Base-by-base conservation (phyloP, 2,329 filamentous ascomycete species). In the Fusarium longipes region DNA sequence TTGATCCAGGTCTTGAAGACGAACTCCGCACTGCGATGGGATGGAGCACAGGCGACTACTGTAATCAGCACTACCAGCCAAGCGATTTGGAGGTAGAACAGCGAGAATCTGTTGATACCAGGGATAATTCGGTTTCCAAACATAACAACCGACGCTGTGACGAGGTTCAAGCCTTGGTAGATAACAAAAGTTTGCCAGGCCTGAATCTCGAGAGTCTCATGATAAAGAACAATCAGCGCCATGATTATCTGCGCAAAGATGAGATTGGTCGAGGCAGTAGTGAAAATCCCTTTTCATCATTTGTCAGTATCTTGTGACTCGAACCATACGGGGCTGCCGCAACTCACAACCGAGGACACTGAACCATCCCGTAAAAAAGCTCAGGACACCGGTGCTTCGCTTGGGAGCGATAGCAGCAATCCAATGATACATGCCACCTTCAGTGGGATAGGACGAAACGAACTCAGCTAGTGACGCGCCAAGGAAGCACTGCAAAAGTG, bases 1-100 rank as follows among this genome's bases (percentile, higher is more conserved):
- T 60, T 60, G 10, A 60, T 60, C 57, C 57, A 60, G 12, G 57
- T 60, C n/a, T n/a, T 60, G n/a, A 60, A 60, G 0, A 60, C 57
- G 0, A 60, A 60, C 2, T 52, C 55, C 0, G 36, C 17, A 22
- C 33, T 27, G 0, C 57, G 57, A 0, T 60, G 57, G 6, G 57
- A 43, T 0, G 57, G 57, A 2, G 57, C 57, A 10, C 55, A 60
- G 0, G 57, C 54, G 1, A 60, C 38, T 0, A 60, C 57, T 1
- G 55, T 60, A 1, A 60, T 8, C 3, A 60, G 7, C 1, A 60
- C 57, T 4, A 33, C 44, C 1, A 60, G 30, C 57, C 57, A 60
- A 3, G 29, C 57, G 3, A 60, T 44, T 1, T 60, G 57, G 0
- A 60, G 2, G 2, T 60, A 60, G 0, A 60, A 60, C 0, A 60